Evolutionary conservation across 2,329 filamentous ascomycete species (phyloP).

Genomic region (Penicillium sp.): DNA sequence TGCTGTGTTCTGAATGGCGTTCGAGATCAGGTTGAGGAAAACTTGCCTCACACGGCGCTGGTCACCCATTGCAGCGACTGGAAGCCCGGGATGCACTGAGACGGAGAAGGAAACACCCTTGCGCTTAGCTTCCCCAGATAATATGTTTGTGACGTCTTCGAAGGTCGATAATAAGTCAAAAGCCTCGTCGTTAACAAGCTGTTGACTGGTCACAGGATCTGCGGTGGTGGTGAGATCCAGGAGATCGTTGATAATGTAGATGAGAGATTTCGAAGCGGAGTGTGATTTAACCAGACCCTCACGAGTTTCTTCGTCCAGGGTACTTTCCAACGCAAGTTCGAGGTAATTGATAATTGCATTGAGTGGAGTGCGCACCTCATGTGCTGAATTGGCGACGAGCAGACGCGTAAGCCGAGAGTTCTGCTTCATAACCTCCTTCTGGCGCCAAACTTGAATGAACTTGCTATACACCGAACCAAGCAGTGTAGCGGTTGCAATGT

Average conservation of each 20-base stretch:
- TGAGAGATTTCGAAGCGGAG: conserved; percentile 86
- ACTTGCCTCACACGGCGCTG: conserved; percentile 76
- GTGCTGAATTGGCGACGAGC: conserved; percentile 82
- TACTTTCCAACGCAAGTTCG: conserved; percentile 83
- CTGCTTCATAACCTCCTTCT: conserved; percentile 82
- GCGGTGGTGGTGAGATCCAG: conserved; percentile 74
- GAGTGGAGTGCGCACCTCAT: conserved; percentile 85
- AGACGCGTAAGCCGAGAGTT: conserved; percentile 78
- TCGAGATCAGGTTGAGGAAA: conserved; percentile 79
- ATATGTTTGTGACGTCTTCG: conserved; percentile 73
- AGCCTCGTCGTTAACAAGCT: conserved; percentile 74
- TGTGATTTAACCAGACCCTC: conserved; percentile 84
- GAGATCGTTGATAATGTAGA: conserved; percentile 92
- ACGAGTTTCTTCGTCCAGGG: conserved; percentile 77
- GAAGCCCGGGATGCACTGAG: conserved; percentile 67
- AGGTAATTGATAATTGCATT: conserved; percentile 96
- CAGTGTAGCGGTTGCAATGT: conserved; percentile 85
- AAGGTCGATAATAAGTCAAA: conserved; percentile 74
- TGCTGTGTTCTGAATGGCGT: conserved; percentile 77
- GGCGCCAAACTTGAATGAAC: conserved; percentile 91
- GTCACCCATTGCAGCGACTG: conserved; percentile 72
- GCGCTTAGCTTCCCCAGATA: conserved; percentile 71
- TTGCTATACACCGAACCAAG: conserved; percentile 84
- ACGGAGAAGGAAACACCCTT: conserved; percentile 75
- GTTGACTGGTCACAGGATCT: conserved; percentile 68